Evolutionary conservation across 2,329 filamentous ascomycete species (phyloP).

Genomic region (Pyricularia grisea): DNA sequence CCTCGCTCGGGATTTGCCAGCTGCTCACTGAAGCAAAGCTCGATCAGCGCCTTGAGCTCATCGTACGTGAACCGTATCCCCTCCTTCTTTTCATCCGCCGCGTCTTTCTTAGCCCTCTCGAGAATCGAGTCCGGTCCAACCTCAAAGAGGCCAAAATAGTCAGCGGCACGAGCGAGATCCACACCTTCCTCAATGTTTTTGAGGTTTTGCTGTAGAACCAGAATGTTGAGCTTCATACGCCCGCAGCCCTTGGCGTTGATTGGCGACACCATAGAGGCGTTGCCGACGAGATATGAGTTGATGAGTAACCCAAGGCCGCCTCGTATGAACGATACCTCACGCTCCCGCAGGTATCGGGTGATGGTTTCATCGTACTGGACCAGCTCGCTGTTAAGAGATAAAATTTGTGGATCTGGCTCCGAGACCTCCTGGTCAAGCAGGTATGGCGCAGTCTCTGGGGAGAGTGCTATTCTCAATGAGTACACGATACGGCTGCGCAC

Average conservation of each 20-base stretch:
- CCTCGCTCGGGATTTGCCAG: slow-evolving; percentile 58
- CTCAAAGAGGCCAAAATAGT: slow-evolving; percentile 62
- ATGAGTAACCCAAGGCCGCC: slow-evolving; percentile 68
- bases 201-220: slow-evolving; percentile 92
- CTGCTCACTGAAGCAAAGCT: slow-evolving; percentile 60
- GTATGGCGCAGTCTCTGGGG: slow-evolving; percentile 50
- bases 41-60: slow-evolving; percentile 55
- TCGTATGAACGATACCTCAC: slow-evolving; percentile 68
- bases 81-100: slow-evolving; percentile 23
- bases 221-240: slow-evolving; percentile 87
- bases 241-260: slow-evolving; percentile 80
- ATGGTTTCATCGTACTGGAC: slow-evolving; percentile 83
- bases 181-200: slow-evolving; percentile 79
- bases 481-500: slow-evolving; percentile 78
- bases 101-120: slow-evolving; percentile 44
- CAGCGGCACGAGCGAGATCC: slow-evolving; percentile 50
- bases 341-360: slow-evolving; percentile 58
- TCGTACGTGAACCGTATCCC: slow-evolving; percentile 50
- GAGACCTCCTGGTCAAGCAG: slow-evolving; percentile 62
- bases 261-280: slow-evolving; percentile 59
- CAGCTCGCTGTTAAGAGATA: slow-evolving; percentile 76
- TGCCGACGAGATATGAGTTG: slow-evolving; percentile 68
- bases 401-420: slow-evolving; percentile 69
- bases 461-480: slow-evolving; percentile 59
- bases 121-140: slow-evolving; percentile 57